These are phyloP conservation scores for Dendrobium chrysotoxum DNA, from an alignment of 106 monocot genomes.

Conservation along the genomic window DNA sequence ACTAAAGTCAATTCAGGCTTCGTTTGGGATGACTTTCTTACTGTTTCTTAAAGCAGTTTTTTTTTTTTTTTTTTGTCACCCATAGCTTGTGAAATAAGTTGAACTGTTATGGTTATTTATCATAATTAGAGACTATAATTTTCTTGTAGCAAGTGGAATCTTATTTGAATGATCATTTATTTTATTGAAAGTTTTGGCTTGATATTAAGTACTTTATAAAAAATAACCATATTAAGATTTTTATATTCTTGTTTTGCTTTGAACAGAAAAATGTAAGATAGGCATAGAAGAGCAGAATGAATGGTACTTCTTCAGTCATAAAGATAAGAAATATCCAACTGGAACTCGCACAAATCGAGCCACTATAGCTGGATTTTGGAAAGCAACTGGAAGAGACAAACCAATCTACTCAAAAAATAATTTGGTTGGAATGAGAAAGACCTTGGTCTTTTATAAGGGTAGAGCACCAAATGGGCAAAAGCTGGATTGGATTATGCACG, in stretches of 20 bases:
- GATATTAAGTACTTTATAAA: too few relatives aligned
- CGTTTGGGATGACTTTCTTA: too few relatives aligned
- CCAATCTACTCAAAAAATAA: slow-evolving; percentile 44
- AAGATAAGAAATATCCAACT: slow-evolving; percentile 26
- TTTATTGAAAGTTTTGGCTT: too few relatives aligned
- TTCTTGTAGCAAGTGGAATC: too few relatives aligned
- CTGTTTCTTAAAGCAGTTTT: too few relatives aligned
- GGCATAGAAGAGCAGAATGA: slow-evolving; percentile 18
- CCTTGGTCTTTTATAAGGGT: slow-evolving; percentile 49
- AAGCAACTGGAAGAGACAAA: slow-evolving; percentile 65
- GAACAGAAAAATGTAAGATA: slow-evolving; percentile 34
- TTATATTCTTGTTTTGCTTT: background rate
- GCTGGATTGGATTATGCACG: slow-evolving; percentile 70
- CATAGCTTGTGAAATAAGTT: too few relatives aligned
- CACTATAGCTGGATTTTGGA: slow-evolving; percentile 55
- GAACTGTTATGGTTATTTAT: too few relatives aligned
- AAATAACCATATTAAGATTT: too few relatives aligned
- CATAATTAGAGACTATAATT: too few relatives aligned
- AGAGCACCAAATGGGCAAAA: slow-evolving; percentile 62
- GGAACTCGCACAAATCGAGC: slow-evolving; percentile 59
- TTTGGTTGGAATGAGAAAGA: slow-evolving; percentile 59
- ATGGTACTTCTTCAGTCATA: slow-evolving; percentile 26
- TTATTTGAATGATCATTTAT: too few relatives aligned
- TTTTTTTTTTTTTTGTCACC: too few relatives aligned
- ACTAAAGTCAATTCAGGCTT: too few relatives aligned